A percentile compares a stretch with the other conserved stretches of the same genome.
phyloP scores from a whole-genome alignment of 805 yeast species.

The Ogataea trehalophila region DNA sequence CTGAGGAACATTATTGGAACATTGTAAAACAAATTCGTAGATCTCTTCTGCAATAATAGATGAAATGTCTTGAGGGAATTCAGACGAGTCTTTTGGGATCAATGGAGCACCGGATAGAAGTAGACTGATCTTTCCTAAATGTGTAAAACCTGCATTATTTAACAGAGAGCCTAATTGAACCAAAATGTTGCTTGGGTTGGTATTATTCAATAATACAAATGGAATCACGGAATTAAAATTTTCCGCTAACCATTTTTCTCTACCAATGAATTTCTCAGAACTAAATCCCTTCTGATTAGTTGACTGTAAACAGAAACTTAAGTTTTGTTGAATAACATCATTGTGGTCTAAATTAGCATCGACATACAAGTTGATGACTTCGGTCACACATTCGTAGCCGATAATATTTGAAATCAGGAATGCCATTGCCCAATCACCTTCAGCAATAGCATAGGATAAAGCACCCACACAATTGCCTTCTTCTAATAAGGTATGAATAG shows the following conservation, averaged over 20 bases:
- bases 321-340: slow-evolving; percentile 22
- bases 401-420: slow-evolving; percentile 62
- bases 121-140: slow-evolving; percentile 37
- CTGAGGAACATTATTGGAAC: slow-evolving; percentile 31
- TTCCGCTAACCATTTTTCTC: slow-evolving; percentile 26
- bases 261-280: slow-evolving; percentile 17
- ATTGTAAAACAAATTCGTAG: slow-evolving; percentile 51
- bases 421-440: slow-evolving; percentile 74
- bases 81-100: slow-evolving; percentile 16
- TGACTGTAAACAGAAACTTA: slow-evolving; percentile 27
- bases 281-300: slow-evolving; percentile 13
- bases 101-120: slow-evolving; percentile 29
- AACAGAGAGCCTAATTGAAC: slow-evolving; percentile 33
- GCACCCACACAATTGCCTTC: slow-evolving; percentile 68
- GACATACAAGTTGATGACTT: slow-evolving; percentile 41
- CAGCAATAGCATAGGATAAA: slow-evolving; percentile 51
- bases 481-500: slow-evolving; percentile 38
- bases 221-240: slow-evolving; percentile 28
- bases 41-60: slow-evolving; percentile 58
- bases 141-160: slow-evolving; percentile 30
- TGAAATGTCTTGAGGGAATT: slow-evolving; percentile 33
- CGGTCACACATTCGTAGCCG: slow-evolving; percentile 45
- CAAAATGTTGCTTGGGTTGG: slow-evolving; percentile 20
- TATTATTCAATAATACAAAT: slow-evolving; percentile 24
- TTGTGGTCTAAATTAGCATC: slow-evolving; percentile 12